These are phyloP conservation scores for Terana coerulea DNA, from an alignment of 768 basidiomycete genomes.

Conservation along the genomic window DNA sequence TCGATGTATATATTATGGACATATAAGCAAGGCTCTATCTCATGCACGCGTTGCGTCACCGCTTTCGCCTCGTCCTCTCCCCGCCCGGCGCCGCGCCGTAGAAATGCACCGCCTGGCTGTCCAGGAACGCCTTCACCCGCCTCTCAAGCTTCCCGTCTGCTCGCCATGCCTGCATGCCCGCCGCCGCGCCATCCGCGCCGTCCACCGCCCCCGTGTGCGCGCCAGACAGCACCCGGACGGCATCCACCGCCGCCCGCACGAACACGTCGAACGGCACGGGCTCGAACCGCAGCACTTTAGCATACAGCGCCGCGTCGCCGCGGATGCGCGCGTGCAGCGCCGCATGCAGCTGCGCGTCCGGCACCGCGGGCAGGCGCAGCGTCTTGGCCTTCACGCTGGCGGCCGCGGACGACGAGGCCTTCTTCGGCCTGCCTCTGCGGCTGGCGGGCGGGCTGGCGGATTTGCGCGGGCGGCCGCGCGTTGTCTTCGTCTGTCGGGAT, in stretches of 20 bases:
- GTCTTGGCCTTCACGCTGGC: slow-evolving; percentile 6
- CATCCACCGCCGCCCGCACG: slow-evolving; percentile 35
- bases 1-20: no score
- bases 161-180: no score
- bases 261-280: slow-evolving; percentile 58
- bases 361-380: not conserved
- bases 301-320: slow-evolving; percentile 43
- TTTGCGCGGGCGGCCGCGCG: not conserved
- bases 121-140: slow-evolving; percentile 48
- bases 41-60: no score
- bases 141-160: slow-evolving; percentile 32
- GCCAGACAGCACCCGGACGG: slow-evolving; percentile 20
- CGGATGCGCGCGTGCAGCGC: slow-evolving; percentile 40
- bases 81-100: slow-evolving; percentile 43
- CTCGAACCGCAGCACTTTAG: slow-evolving; percentile 66
- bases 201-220: not conserved
- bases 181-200: not conserved
- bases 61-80: no score
- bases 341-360: slow-evolving; percentile 40
- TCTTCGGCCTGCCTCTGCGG: not conserved
- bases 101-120: slow-evolving; percentile 57
- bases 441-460: not conserved
- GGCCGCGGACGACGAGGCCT: slow-evolving; percentile 9
- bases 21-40: no score
- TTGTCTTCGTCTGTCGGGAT: no score